These are phyloP conservation scores for Suillus occidentalis DNA, from an alignment of 768 basidiomycete species.

Conservation along the genomic window DNA sequence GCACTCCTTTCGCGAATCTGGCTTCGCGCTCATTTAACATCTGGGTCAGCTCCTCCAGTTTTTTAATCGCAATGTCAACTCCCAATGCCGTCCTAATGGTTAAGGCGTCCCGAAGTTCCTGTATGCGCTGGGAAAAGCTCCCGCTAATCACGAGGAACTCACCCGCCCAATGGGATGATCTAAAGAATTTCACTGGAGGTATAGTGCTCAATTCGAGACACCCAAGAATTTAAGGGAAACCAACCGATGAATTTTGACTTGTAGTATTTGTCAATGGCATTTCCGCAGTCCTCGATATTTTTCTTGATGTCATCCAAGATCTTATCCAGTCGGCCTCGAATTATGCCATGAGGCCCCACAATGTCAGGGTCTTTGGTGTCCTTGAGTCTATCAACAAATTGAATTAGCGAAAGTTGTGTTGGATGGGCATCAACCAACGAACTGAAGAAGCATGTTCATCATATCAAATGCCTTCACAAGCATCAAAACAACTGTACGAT, in stretches of 20 bases:
- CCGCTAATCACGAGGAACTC: conserved; percentile 35
- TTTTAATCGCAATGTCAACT: conserved; percentile 31
- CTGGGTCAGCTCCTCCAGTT: background rate
- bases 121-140: conserved; percentile 35
- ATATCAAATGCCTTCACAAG: conserved; percentile 52
- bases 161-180: conserved; percentile 36
- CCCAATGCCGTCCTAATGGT: conserved; percentile 37
- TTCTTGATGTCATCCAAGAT: conserved; percentile 34
- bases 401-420: background rate
- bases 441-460: conserved; percentile 48
- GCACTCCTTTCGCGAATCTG: conserved; percentile 18
- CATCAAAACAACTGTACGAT: conserved; percentile 46
- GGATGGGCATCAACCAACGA: conserved; percentile 12
- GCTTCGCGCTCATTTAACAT: conserved; percentile 26
- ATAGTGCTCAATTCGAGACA: conserved; percentile 9
- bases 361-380: conserved; percentile 26
- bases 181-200: conserved; percentile 31
- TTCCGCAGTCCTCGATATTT: conserved; percentile 44
- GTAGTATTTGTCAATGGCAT: conserved; percentile 45
- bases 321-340: conserved; percentile 34
- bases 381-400: conserved; percentile 25
- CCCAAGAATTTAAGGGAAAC: conserved; percentile 9
- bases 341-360: conserved; percentile 30
- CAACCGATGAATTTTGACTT: conserved; percentile 44
- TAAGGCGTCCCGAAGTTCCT: conserved; percentile 37